A percentile compares a stretch with the other conserved stretches of the same genome.
phyloP scores from a whole-genome alignment of 1,284 basidiomycete genomes.

The Moniliophthora roreri region DNA sequence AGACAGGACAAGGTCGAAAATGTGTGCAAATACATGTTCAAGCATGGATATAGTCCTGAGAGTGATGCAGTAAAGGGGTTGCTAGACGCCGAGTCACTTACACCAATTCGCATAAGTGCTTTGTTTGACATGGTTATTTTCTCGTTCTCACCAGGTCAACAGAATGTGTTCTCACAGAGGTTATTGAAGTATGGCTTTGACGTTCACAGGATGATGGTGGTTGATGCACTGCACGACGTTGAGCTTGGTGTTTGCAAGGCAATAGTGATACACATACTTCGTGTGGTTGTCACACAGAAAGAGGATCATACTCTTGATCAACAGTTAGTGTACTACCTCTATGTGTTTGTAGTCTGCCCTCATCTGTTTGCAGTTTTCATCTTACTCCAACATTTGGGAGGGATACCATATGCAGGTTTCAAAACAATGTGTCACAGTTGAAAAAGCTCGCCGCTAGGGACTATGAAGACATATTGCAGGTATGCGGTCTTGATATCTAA shows the following conservation, averaged over 20 bases:
- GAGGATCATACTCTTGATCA: conserved; percentile 3
- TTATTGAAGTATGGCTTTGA: conserved; percentile 26
- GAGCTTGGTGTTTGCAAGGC: conserved; percentile 38
- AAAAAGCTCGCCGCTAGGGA: conserved; percentile 31
- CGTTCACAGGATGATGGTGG: conserved; percentile 27
- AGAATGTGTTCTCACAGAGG: conserved; percentile 29
- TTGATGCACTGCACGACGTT: conserved; percentile 37
- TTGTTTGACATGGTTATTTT: too few relatives aligned
- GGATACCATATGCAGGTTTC: conserved; percentile 29
- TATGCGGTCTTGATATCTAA: conserved; percentile 4
- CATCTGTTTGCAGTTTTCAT: not conserved
- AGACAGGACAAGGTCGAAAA: too few relatives aligned
- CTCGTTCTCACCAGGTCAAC: not conserved
- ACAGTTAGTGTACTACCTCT: conserved; percentile 4
- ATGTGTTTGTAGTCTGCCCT: too few relatives aligned
- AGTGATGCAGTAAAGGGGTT: conserved; percentile 6
- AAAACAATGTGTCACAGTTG: conserved; percentile 28
- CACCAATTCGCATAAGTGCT: not conserved
- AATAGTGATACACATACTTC: conserved; percentile 32
- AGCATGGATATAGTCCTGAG: conserved; percentile 16
- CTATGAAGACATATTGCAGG: conserved; percentile 34
- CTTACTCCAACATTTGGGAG: conserved; percentile 16
- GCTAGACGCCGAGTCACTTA: not conserved
- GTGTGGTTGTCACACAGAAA: conserved; percentile 25
- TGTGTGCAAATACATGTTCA: conserved; percentile 23